Base-by-base conservation (phyloP, 345 rosid genomes). In the Pugionium cornutum region DNA sequence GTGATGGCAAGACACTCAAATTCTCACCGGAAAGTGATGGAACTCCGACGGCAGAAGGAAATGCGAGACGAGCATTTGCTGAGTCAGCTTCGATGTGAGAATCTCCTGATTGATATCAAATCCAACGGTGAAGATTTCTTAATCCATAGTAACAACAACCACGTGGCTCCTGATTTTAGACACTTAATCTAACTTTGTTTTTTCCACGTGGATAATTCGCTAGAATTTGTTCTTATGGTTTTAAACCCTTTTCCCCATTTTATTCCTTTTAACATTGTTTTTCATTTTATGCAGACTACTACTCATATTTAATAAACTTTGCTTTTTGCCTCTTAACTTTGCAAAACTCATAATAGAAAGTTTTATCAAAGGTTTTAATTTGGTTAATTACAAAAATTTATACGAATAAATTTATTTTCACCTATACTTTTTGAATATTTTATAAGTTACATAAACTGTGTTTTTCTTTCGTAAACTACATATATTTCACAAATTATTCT, bases 91-190 rank as follows among this genome's bases (percentile, higher is more conserved):
- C 86, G 79, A 65, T 77, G 71, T 80, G 83, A 54, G 73, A 80
- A 80, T 81, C 76, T 77, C 61, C 66, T 80, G 35, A 36, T 58
- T 62, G 76, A 66, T 41, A 84, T 84, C 50, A 66, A 83, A 68
- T 72, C 91, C 69, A 81, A 82, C 95, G 89, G 88, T 30, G 95
- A 80, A 1, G 92, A 87, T 77, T 86, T 78, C 77, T 75, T 83
- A 78, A 86, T 86, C 73, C 51, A 25, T 54, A 40, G 53, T 52
- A 44, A 45, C 28, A 95, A 76, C 64, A 91, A 86, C 51, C 89
- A 86, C 59, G 86, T 83, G 78, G 92, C 92, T 2, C 76, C 91
- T 48, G 86, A 84, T 67, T 87, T 79, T 82, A 72, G 89, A 72
- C 92, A 85, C 78, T 78, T 87, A 54, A 87, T 87, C 70, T 88